Evolutionary conservation across 805 yeast genomes (phyloP), one percentile per base, ranked within the genome.

Genomic region (Nakazawaea wyomingensis): DNA sequence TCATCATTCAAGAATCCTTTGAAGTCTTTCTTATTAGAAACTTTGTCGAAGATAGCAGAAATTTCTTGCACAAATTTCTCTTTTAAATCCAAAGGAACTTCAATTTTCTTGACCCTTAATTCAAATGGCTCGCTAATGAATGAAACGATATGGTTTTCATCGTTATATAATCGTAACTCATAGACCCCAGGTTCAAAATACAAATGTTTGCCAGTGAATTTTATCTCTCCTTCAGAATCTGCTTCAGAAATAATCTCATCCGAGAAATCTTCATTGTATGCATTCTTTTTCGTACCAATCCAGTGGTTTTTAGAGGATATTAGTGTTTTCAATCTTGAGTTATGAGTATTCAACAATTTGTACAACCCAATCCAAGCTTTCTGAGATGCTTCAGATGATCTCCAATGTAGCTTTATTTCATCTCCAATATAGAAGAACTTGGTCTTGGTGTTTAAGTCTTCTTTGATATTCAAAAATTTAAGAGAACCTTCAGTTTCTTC

Each of bases 321-420:
- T 29, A 71, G 61, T 0, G 93, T 84, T 21, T 66, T 69, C 33
- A 69, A 69, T 42, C 78, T 68, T 17, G 81, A 74, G 28, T 66
- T 65, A 4, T 79, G 72, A 14, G 85, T 78, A 48, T 75, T 83
- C 20, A 75, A 63, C 8, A 82, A 72, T 42, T 76, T 74, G 61
- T 85, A 85, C 24, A 85, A 60, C 1, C 93, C 95, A 50, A 85
- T 72, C 95, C 95, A 85, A 56, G 84, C 90, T 34, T 66, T 69
- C 0, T 61, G 45, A 14, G 76, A 62, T 3, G 46, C 34, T 9
- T 17, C 63, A 1, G 85, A 82, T 0, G 81, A 65, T 21, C 60
- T 56, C 81, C 85, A 85, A 17, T 60, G 54, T 4, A 82, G 71
- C 17, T 56, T 56, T 20, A 85, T 70, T 2, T 83, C 76, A 6